These are phyloP conservation scores for Pseudogymnoascus sp. DNA, from an alignment of 2,329 filamentous ascomycete species.

Conservation along the genomic window DNA sequence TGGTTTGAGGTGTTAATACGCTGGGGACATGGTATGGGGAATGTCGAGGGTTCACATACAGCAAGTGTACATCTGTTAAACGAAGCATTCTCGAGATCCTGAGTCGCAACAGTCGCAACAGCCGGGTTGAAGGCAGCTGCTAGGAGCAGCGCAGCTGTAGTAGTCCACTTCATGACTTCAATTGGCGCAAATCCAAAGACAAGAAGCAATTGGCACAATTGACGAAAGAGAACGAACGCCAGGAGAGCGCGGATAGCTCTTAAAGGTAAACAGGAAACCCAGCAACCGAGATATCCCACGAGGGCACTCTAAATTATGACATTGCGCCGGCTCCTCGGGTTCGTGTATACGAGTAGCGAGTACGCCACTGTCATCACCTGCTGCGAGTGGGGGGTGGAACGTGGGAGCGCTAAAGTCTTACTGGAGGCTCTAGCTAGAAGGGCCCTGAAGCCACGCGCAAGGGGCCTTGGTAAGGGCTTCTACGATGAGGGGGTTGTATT, in stretches of 20 bases:
- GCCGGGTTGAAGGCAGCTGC: background rate
- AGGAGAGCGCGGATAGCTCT: background rate
- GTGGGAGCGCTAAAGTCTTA: no score
- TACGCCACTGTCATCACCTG: no score
- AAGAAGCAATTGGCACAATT: background rate
- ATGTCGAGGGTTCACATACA: background rate
- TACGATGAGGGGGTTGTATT: no score
- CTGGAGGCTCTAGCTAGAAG: no score
- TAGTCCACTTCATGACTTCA: background rate
- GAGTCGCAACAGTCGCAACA: background rate
- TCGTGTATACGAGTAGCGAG: no score
- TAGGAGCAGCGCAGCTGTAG: background rate
- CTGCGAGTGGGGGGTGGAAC: no score
- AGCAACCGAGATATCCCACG: background rate
- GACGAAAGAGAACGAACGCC: background rate
- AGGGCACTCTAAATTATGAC: background rate
- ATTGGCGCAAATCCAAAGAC: background rate
- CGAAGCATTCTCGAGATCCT: background rate
- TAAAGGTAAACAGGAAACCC: background rate
- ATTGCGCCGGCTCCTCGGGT: no score
- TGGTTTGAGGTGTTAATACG: background rate
- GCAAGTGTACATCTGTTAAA: background rate
- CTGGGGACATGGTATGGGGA: background rate
- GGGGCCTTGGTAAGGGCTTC: no score
- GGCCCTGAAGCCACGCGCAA: no score